Base-by-base conservation (phyloP, 129 eudicot genomes). In the Centella asiatica region DNA sequence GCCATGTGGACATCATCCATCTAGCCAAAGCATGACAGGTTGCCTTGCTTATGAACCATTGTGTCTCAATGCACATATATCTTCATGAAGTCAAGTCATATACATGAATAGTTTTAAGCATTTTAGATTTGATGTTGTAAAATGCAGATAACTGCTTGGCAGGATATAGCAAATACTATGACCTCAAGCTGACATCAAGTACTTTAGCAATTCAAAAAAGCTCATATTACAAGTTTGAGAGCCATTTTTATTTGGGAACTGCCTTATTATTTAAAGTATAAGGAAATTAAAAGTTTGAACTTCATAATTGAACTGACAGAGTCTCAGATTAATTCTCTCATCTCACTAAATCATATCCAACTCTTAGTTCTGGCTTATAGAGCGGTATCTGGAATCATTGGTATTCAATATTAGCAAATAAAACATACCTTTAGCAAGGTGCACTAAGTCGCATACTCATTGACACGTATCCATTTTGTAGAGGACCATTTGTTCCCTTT, bases 401-500 rank as follows among this genome's bases (percentile, higher is more conserved):
- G 19, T 11, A n/a, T 57, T 57, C 22, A n/a, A 13, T 19, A 54
- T 13, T 5, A 54, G 24, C 14, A 54, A 14, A 42, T 17, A 42
- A 22, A 65, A 8, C 20, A 42, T 67, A 74, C 83, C 81, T 72
- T 76, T 39, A 3, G 52, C 52, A 66, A 61, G n/a, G 29, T 48
- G 58, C 34, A 60, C 60, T 67, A 84, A 19, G 39, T 27, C 33
- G 62, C 54, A 69, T 69, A 80, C 62, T 83, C 83, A 47, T 78
- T 65, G 42, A 78, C 80, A 11, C 78, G 87, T 56, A 86, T 78
- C 97, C 97, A 90, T 70, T 81, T 86, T 52, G 93, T 86, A 23
- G 93, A 73, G 4, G 93, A 83, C 95, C 95, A 90, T 67, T 90
- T 90, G 52, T 81, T 69, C 70, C 97, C 97, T 58, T 78, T 83